phyloP scores from a whole-genome alignment of 1,139 yeast species.

The Arxiozyma heterogenica region DNA sequence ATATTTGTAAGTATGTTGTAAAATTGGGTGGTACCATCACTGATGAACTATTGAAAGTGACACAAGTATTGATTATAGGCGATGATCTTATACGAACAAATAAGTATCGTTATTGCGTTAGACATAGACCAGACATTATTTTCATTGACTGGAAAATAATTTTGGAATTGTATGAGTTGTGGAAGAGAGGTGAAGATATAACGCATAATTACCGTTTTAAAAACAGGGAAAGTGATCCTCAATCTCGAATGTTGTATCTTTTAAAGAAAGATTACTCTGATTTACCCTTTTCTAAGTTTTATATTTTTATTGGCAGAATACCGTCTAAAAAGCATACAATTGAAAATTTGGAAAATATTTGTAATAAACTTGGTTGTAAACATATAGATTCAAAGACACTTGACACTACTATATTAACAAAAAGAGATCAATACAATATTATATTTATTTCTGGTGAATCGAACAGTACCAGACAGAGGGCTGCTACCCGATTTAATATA shows the following conservation, averaged over 20 bases:
- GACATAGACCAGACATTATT: conserved; percentile 24
- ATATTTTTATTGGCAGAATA: conserved; percentile 27
- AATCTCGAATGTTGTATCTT: conserved; percentile 14
- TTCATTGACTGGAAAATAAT: conserved; percentile 17
- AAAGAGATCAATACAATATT: conserved; percentile 7
- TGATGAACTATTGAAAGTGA: conserved; percentile 23
- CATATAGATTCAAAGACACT: conserved; percentile 11
- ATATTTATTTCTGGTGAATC: conserved; percentile 24
- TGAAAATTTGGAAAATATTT: conserved; percentile 16
- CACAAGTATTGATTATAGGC: conserved; percentile 25
- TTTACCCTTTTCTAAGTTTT: conserved; percentile 19
- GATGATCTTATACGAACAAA: conserved; percentile 14
- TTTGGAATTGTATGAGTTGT: conserved; percentile 21
- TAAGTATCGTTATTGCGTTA: conserved; percentile 25
- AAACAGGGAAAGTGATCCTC: conserved; percentile 3
- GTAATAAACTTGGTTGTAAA: conserved; percentile 16
- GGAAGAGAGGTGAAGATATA: conserved; percentile 28
- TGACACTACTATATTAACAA: conserved; percentile 18
- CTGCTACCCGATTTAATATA: conserved; percentile 21
- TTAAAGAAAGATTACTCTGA: conserved; percentile 15
- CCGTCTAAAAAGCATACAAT: conserved; percentile 7
- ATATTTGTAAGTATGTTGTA: conserved; percentile 18
- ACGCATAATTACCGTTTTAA: conserved; percentile 11
- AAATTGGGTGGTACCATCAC: conserved; percentile 28
- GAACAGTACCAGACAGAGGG: conserved; percentile 24